Evolutionary conservation across 192 early-diverging fungal genomes (phyloP), one percentile per base, ranked within the genome.

Genomic region (Chytriomyces sp.): DNA sequence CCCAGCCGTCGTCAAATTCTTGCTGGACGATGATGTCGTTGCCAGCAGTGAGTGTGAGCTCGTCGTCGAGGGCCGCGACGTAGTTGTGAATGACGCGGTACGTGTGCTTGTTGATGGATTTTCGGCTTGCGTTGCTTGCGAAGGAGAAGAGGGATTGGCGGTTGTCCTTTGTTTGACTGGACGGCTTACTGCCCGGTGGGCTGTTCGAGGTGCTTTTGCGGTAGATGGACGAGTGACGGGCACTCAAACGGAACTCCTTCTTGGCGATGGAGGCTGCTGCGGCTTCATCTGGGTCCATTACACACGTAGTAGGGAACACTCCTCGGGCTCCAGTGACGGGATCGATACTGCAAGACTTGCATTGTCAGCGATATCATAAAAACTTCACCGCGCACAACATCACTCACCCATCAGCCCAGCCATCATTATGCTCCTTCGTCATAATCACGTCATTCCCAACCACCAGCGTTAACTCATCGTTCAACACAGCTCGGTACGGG

Each of bases 1-100:
- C 78, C 80, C 80, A 81, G 8, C 80, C 80, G 58, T 81, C 80
- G 36, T 79, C 80, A 69, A 79, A 81, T 22, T 67, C 59, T 41
- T 64, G 55, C 17, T 80, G 39, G 34, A 81, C 32, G 30, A 80
- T 56, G 25, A 80, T 38, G 12, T 69, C 77, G 19, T 69, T 59
- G 17, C 77, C 79, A 41, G 52, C 40, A 10, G 30, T 53, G 10
- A 80, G 56, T 5, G 26, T 33, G 19, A 80, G 59, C 52, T 80
- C 79, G 67, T 80, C 79, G 17, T 52, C 62, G n/a, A 78, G 59
- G 10, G 61, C 58, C 10, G 79, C 64, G n/a, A 38, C 41, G 69
- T 78, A 78, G 0, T 64, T 72, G 62, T 78, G 73, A 10, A 71
- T 32, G 32, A 78, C 72, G 5, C 39, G 52, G 59, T 36, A 61